Conservation (phyloP, 768 basidiomycete species). For the Termitomyces sp. region DNA sequence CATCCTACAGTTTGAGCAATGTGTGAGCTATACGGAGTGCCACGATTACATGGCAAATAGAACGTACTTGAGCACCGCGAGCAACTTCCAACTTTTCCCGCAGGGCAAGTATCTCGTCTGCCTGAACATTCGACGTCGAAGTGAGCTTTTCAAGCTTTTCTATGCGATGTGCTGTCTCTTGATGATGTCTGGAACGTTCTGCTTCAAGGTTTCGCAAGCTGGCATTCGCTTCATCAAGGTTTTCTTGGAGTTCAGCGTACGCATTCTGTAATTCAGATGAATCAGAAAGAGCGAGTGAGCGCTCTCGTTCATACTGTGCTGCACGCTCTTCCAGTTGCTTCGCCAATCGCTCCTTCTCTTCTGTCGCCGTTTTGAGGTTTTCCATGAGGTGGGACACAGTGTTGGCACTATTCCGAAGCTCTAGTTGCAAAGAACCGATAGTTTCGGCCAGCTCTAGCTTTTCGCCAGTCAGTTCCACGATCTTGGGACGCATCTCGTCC, state of each 20-base stretch:
- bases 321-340: slow-evolving; percentile 42
- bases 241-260: slow-evolving; percentile 57
- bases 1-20: slow-evolving; percentile 34
- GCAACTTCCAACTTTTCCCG: slow-evolving; percentile 50
- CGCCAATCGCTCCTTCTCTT: slow-evolving; percentile 44
- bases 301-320: slow-evolving; percentile 50
- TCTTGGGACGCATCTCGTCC: slow-evolving; percentile 83
- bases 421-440: slow-evolving; percentile 50
- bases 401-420: slow-evolving; percentile 50
- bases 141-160: slow-evolving; percentile 58
- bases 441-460: slow-evolving; percentile 69
- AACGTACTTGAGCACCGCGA: slow-evolving; percentile 32
- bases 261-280: slow-evolving; percentile 59
- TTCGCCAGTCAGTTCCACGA: slow-evolving; percentile 72
- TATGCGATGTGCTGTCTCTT: slow-evolving; percentile 48
- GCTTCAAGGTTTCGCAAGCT: slow-evolving; percentile 58
- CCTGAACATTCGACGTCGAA: slow-evolving; percentile 38
- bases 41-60: neutral
- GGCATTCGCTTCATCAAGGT: slow-evolving; percentile 50
- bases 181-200: slow-evolving; percentile 58
- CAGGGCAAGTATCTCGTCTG: slow-evolving; percentile 50
- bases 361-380: slow-evolving; percentile 49
- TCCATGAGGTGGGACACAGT: slow-evolving; percentile 61
- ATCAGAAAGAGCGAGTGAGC: slow-evolving; percentile 40
- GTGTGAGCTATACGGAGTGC: neutral